Conservation (phyloP, 441 rosid genomes). For the Corymbia calophylla region DNA sequence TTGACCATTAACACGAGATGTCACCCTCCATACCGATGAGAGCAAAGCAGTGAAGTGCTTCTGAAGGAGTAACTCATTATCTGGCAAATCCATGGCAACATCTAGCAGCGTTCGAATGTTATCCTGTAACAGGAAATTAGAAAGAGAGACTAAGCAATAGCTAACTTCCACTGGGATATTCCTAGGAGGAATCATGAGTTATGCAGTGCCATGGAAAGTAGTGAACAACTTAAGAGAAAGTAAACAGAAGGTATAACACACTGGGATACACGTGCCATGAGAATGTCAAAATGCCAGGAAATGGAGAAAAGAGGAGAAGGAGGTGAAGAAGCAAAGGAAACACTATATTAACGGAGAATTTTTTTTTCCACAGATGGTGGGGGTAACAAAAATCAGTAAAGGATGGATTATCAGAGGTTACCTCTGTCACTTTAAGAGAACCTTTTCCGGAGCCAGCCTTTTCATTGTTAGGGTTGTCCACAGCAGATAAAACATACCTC, state of each 20-base stretch:
- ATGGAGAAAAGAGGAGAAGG: background rate
- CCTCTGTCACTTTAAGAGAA: constrained; percentile 95
- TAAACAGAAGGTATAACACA: background rate
- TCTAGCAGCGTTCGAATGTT: constrained; percentile 62
- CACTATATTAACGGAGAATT: background rate
- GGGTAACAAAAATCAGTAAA: background rate
- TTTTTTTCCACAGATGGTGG: background rate
- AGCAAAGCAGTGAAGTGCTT: constrained; percentile 87
- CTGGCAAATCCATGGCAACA: constrained; percentile 71
- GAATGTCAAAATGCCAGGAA: background rate
- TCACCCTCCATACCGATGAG: constrained; percentile 71
- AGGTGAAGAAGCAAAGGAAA: background rate
- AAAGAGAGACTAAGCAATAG: background rate
- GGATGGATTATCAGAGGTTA: constrained; percentile 17
- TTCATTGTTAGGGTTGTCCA: constrained; percentile 61
- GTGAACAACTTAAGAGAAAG: background rate
- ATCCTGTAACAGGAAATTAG: constrained; percentile 50
- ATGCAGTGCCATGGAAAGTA: background rate
- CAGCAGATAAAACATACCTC: constrained; percentile 57
- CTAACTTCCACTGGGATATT: background rate
- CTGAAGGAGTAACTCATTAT: constrained; percentile 86
- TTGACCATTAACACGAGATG: constrained; percentile 17
- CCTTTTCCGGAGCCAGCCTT: constrained; percentile 84
- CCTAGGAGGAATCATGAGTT: background rate
- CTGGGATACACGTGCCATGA: background rate